Percentiles rank a stretch among this genome's conserved stretches.
These are phyloP conservation scores for Boletus rubroflammeus DNA, from an alignment of 768 basidiomycete genomes.

Conservation along the genomic window DNA sequence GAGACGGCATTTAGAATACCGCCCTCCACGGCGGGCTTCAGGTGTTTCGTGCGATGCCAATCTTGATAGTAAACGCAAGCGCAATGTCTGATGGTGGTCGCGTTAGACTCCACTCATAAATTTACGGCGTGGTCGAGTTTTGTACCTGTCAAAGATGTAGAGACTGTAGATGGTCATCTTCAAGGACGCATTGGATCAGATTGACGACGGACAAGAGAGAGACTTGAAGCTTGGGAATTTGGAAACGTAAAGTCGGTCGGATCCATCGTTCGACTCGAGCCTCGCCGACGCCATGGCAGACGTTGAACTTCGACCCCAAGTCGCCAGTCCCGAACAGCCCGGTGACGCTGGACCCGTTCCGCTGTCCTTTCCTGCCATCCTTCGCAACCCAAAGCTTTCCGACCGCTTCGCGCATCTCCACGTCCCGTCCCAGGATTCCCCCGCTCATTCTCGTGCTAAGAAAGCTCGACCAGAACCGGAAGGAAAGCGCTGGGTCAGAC, in stretches of 20 bases:
- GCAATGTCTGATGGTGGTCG: slow-evolving; percentile 62
- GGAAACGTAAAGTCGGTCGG: too few species aligned
- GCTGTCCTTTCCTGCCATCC: slow-evolving; percentile 69
- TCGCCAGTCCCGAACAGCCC: neutral
- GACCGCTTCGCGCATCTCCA: slow-evolving; percentile 55
- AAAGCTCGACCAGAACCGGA: slow-evolving; percentile 60
- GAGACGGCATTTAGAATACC: slow-evolving; percentile 80
- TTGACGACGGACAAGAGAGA: too few species aligned
- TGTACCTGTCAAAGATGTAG: slow-evolving; percentile 87
- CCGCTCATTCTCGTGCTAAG: slow-evolving; percentile 24
- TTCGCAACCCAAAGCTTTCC: slow-evolving; percentile 54
- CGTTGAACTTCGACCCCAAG: neutral
- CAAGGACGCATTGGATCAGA: neutral
- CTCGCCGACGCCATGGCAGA: slow-evolving; percentile 5
- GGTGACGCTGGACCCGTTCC: slow-evolving; percentile 37
- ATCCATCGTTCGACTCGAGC: neutral
- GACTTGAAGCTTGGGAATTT: too few species aligned
- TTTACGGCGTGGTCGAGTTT: neutral
- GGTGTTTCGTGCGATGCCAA: slow-evolving; percentile 79
- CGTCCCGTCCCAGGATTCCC: slow-evolving; percentile 2
- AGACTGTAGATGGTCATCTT: slow-evolving; percentile 86
- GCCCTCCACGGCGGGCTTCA: slow-evolving; percentile 68
- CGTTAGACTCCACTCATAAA: neutral
- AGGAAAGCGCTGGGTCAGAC: slow-evolving; percentile 73
- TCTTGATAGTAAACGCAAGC: slow-evolving; percentile 93